Percentiles rank a stretch among this genome's conserved stretches.
These are phyloP conservation scores for Sclerotinia sclerotiorum DNA, from an alignment of 2,329 filamentous ascomycete genomes.

Conservation along the genomic window DNA sequence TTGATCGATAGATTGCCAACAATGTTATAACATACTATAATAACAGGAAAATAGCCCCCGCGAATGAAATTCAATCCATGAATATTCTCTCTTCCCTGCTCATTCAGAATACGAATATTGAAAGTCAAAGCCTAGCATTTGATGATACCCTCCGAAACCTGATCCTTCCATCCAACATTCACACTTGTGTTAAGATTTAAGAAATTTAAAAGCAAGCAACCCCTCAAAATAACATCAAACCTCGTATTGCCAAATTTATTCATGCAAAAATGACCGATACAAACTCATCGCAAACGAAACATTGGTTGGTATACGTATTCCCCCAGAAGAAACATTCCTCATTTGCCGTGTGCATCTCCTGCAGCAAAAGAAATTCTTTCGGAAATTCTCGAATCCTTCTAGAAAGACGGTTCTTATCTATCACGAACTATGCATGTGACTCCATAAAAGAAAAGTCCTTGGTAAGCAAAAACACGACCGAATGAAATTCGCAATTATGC, in stretches of 20 bases:
- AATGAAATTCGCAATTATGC: conserved; percentile 2
- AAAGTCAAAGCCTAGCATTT: background rate
- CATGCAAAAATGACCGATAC: background rate
- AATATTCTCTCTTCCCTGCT: background rate
- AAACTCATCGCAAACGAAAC: conserved; percentile 11
- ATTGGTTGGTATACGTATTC: background rate
- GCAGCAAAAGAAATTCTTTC: conserved; percentile 13
- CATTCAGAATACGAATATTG: background rate
- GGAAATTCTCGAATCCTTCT: conserved; percentile 22
- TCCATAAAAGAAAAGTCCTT: background rate
- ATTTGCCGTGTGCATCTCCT: conserved; percentile 7
- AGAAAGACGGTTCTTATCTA: conserved; percentile 18
- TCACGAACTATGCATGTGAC: background rate
- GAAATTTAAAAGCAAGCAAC: background rate
- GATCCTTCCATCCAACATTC: background rate
- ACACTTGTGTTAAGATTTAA: conserved; percentile 9
- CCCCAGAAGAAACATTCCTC: background rate
- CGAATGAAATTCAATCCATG: background rate
- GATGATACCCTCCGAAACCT: background rate
- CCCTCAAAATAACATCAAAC: background rate
- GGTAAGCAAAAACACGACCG: background rate
- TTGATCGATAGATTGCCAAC: background rate
- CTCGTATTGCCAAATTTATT: conserved; percentile 13
- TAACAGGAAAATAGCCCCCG: background rate
- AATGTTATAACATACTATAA: background rate